phyloP scores from a whole-genome alignment of 2,329 filamentous ascomycete species.

The Stachybotrys chlorohalonatus region DNA sequence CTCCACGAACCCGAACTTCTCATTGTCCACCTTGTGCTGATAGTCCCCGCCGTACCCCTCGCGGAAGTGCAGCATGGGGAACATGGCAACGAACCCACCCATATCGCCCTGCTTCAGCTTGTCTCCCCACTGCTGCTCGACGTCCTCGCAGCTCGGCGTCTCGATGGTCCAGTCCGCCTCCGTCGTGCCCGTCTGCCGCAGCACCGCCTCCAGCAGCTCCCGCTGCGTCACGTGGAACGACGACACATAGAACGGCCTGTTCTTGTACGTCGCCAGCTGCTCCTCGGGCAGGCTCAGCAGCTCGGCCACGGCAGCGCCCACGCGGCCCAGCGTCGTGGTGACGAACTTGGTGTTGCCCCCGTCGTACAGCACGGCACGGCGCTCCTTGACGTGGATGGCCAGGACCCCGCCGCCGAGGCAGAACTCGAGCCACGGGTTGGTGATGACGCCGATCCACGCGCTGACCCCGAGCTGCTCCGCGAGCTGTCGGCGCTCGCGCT shows the following conservation, averaged over 20 bases:
- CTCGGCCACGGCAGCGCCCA: slow-evolving; percentile 23
- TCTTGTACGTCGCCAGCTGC: slow-evolving; percentile 16
- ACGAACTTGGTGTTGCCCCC: slow-evolving; percentile 17
- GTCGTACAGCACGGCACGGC: slow-evolving; percentile 19
- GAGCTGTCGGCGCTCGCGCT: slow-evolving; percentile 14
- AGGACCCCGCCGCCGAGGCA: slow-evolving; percentile 15
- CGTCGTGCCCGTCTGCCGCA: slow-evolving; percentile 47
- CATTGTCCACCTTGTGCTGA: slow-evolving; percentile 17
- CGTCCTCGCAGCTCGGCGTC: slow-evolving; percentile 2
- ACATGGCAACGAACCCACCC: slow-evolving; percentile 9
- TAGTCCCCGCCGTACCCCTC: slow-evolving; percentile 22
- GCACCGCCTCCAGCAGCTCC: slow-evolving; percentile 54
- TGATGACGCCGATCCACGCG: slow-evolving; percentile 21
- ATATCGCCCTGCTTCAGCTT: slow-evolving; percentile 9
- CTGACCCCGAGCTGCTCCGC: slow-evolving; percentile 18
- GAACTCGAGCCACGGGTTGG: slow-evolving; percentile 24
- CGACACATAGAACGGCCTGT: slow-evolving; percentile 33
- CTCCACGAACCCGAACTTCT: slow-evolving; percentile 13
- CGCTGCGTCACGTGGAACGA: slow-evolving; percentile 52
- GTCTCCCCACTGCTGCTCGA: slow-evolving; percentile 6
- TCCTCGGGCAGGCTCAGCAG: slow-evolving; percentile 22
- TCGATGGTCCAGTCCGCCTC: slow-evolving; percentile 36
- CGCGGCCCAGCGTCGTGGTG: slow-evolving; percentile 18
- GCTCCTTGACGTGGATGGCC: slow-evolving; percentile 20
- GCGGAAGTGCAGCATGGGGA: slow-evolving; percentile 18